Percentiles rank a stretch among this genome's conserved stretches.
Conservation (phyloP, 176 grass and related monocot species). For the Tuctoria greenei region DNA sequence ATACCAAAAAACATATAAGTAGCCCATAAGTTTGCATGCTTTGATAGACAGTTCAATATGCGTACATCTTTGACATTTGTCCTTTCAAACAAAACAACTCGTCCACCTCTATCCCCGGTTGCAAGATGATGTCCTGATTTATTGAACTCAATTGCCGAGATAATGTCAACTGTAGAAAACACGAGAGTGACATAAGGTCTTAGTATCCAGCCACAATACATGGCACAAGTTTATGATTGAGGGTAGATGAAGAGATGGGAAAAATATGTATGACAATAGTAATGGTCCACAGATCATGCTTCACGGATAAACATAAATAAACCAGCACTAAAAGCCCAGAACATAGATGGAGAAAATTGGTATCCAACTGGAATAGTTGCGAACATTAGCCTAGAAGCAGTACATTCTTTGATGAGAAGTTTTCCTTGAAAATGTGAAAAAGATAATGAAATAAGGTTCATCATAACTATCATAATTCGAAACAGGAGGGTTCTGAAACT, state of each 20-base stretch:
- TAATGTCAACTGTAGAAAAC: conserved; percentile 83
- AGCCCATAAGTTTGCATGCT: not conserved
- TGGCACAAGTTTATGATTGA: conserved; percentile 2
- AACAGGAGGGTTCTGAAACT: not conserved
- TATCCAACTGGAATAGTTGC: not conserved
- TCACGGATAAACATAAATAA: not conserved
- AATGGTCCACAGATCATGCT: conserved; percentile 10
- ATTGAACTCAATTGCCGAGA: conserved; percentile 99
- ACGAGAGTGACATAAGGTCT: conserved; percentile 13
- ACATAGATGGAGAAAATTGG: conserved; percentile 6
- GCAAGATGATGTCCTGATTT: conserved; percentile 96
- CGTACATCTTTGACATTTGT: conserved; percentile 78
- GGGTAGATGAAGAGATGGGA: conserved; percentile 7
- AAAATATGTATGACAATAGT: conserved; percentile 14
- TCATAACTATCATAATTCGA: conserved; percentile 8
- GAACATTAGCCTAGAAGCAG: not conserved
- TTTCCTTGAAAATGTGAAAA: not conserved
- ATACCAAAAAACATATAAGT: not conserved
- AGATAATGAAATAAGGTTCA: conserved; percentile 8
- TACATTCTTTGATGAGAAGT: not conserved
- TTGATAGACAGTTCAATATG: conserved; percentile 30
- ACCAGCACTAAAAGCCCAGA: not conserved
- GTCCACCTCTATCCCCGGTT: conserved; percentile 95
- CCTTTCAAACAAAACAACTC: conserved; percentile 97
- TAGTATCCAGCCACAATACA: conserved; percentile 22